A percentile compares a stretch with the other conserved stretches of the same genome.
Evolutionary conservation across 441 rosid species (phyloP).

Genomic region (Lagerstroemia fauriei): DNA sequence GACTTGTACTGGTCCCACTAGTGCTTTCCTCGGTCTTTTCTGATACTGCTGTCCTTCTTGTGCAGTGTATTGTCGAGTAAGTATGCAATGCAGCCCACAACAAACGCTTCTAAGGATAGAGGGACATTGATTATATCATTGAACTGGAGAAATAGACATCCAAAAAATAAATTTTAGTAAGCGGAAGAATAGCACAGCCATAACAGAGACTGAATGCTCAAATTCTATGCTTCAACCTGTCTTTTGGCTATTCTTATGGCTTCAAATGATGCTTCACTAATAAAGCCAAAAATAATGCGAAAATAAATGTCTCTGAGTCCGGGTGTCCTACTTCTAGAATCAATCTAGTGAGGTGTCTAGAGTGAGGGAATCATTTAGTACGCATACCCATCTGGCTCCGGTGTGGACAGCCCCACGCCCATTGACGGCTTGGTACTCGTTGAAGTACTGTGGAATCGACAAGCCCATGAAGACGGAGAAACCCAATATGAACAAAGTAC

Average conservation of each 20-base stretch:
- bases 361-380: not conserved
- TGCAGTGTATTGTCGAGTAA: slow-evolving; percentile 80
- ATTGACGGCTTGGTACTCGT: slow-evolving; percentile 77
- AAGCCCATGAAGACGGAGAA: slow-evolving; percentile 86
- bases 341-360: not conserved
- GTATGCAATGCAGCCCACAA: slow-evolving; percentile 77
- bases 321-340: not conserved
- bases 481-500: slow-evolving; percentile 74
- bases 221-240: not conserved
- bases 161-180: not conserved
- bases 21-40: slow-evolving; percentile 92
- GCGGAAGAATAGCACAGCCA: not conserved
- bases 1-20: slow-evolving; percentile 92
- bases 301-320: not conserved
- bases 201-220: not conserved
- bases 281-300: no score
- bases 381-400: slow-evolving; percentile 75
- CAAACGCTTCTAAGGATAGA: slow-evolving; percentile 82
- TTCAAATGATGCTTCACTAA: not conserved
- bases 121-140: slow-evolving; percentile 91
- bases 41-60: slow-evolving; percentile 47
- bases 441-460: slow-evolving; percentile 90
- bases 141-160: slow-evolving; percentile 49
- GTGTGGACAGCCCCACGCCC: slow-evolving; percentile 80
- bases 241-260: not conserved